Evolutionary conservation across 2,329 filamentous ascomycete species (phyloP).

Genomic region (Fusarium sp.): DNA sequence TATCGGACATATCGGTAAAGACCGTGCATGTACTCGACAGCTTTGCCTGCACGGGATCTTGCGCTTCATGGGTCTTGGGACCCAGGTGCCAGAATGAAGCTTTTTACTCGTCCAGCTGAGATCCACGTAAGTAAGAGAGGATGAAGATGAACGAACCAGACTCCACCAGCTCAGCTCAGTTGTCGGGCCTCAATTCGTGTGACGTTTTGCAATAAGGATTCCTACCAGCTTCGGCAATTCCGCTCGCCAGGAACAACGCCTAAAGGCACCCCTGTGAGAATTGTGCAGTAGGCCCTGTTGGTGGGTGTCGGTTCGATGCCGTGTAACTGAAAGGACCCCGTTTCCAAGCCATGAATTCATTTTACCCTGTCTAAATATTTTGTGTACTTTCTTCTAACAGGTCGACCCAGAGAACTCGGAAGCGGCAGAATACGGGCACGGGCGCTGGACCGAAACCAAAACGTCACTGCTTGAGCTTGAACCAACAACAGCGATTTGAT

Average conservation of each 20-base stretch:
- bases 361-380: neutral
- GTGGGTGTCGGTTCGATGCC: conserved; percentile 7
- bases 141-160: neutral
- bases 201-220: neutral
- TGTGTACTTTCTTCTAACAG: conserved; percentile 15
- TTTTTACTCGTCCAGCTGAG: conserved; percentile 7
- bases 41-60: conserved; percentile 12
- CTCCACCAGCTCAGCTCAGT: neutral
- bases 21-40: conserved; percentile 1
- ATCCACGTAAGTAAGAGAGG: conserved; percentile 26
- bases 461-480: conserved; percentile 18
- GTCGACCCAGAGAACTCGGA: conserved; percentile 11
- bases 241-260: neutral
- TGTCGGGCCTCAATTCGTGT: neutral
- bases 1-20: neutral
- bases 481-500: conserved; percentile 16
- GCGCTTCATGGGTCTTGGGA: conserved; percentile 1
- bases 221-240: neutral
- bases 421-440: conserved; percentile 8
- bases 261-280: conserved; percentile 18
- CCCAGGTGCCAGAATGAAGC: conserved; percentile 22
- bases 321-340: conserved; percentile 24
- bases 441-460: conserved; percentile 19
- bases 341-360: neutral
- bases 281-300: conserved; percentile 1